These are phyloP conservation scores for Backusella circina DNA, from an alignment of 192 early-diverging fungal genomes.

Conservation along the genomic window DNA sequence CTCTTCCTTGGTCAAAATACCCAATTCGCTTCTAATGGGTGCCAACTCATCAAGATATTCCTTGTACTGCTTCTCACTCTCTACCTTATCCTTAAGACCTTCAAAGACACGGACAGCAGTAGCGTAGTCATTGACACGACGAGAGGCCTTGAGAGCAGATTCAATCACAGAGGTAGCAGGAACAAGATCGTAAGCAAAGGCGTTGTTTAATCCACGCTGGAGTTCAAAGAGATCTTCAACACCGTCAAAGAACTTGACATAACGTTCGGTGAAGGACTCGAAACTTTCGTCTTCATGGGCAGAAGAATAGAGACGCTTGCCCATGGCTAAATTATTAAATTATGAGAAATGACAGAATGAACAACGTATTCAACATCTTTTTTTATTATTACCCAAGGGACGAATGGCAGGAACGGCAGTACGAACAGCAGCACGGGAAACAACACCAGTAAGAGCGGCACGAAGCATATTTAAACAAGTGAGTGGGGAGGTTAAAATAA, in stretches of 20 bases:
- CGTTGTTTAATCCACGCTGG: slow-evolving; percentile 96
- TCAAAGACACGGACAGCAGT: slow-evolving; percentile 94
- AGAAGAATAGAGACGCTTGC: slow-evolving; percentile 65
- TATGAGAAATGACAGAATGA: background rate
- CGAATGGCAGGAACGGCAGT: slow-evolving; percentile 18
- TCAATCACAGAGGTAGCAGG: slow-evolving; percentile 86
- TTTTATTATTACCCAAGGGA: slow-evolving; percentile 11
- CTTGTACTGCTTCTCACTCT: slow-evolving; percentile 82
- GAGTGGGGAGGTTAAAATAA: slow-evolving; percentile 19
- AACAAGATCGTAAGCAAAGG: slow-evolving; percentile 94
- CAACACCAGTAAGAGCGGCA: slow-evolving; percentile 30
- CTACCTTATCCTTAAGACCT: slow-evolving; percentile 86
- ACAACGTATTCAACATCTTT: background rate
- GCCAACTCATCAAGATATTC: slow-evolving; percentile 86
- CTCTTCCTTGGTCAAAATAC: slow-evolving; percentile 85
- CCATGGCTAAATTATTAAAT: slow-evolving; percentile 5
- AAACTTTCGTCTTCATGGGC: slow-evolving; percentile 69
- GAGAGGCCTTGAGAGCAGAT: slow-evolving; percentile 85
- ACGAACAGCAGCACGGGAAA: slow-evolving; percentile 29
- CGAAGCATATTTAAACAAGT: slow-evolving; percentile 31
- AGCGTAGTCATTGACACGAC: slow-evolving; percentile 92
- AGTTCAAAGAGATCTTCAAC: slow-evolving; percentile 96
- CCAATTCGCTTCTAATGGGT: slow-evolving; percentile 84
- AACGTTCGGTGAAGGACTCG: slow-evolving; percentile 76
- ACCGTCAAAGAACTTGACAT: slow-evolving; percentile 78